Conservation (phyloP, 331 rosid genomes). For the Malus hybrid region DNA sequence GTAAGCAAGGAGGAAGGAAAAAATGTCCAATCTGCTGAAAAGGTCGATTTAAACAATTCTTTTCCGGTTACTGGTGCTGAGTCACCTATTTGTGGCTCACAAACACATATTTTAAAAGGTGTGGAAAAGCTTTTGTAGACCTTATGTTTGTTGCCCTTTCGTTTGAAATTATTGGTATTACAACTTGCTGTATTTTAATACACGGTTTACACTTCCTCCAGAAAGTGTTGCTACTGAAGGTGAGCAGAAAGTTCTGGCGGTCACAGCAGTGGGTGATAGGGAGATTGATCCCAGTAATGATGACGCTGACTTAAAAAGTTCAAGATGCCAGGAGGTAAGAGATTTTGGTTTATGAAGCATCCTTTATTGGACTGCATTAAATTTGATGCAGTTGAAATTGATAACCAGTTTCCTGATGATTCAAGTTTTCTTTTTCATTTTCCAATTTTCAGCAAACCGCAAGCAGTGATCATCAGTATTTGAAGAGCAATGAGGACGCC, state of each 20-base stretch:
- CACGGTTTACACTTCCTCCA: slow-evolving; percentile 13
- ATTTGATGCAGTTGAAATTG: slow-evolving; percentile 23
- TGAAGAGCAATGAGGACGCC: slow-evolving; percentile 28
- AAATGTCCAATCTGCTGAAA: slow-evolving; percentile 12
- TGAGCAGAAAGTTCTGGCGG: slow-evolving; percentile 14
- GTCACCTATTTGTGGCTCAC: slow-evolving; percentile 19
- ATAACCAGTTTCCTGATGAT: slow-evolving; percentile 27
- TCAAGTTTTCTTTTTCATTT: slow-evolving; percentile 27
- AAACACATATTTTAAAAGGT: slow-evolving; percentile 30
- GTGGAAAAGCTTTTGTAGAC: slow-evolving; percentile 13
- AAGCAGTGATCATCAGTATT: slow-evolving; percentile 22
- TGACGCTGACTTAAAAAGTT: slow-evolving; percentile 21
- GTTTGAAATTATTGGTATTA: slow-evolving; percentile 1
- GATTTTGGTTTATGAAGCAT: slow-evolving; percentile 22
- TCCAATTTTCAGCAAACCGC: slow-evolving; percentile 29
- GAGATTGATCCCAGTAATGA: slow-evolving; percentile 16
- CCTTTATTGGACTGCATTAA: slow-evolving; percentile 21
- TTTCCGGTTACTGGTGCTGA: slow-evolving; percentile 20
- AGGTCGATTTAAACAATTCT: slow-evolving; percentile 16
- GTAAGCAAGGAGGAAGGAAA: slow-evolving; percentile 27
- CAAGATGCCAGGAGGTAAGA: slow-evolving; percentile 20
- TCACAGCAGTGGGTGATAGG: slow-evolving; percentile 23
- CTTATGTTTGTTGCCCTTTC: background rate
- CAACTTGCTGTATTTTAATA: background rate
- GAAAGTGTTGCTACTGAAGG: slow-evolving; percentile 28